Evolutionary conservation across 177 flowering plant species (phyloP), one percentile per base, ranked within the genome.

Genomic region (Vitis hybrid): DNA sequence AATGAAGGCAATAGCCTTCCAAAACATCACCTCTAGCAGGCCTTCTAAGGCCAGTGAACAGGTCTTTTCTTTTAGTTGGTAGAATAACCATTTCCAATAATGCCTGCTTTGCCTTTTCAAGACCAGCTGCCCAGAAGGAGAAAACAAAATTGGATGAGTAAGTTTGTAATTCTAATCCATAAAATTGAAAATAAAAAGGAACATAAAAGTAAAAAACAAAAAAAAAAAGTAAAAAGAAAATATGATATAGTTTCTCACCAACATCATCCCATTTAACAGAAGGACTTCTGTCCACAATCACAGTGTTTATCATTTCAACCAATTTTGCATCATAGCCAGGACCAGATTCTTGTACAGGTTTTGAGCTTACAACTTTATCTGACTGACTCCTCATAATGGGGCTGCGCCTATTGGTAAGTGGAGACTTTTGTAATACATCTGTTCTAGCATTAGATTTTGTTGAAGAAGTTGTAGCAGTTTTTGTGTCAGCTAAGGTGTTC

Each of bases 231-330:
- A 29, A 33, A 3, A 8, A 45, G 16, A 1, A 48, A 22, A 2
- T 20, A 53, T n/a, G 20, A 12, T 10, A 66, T 13, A 39, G 22
- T 20, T 26, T 59, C 92, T 82, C 64, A 96, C 99, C 98, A 73
- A 96, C 90, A 85, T 96, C 98, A 31, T 90, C 94, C 98, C 99
- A 96, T 76, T 90, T 94, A 70, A 96, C 91, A 65, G 99, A 89
- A 72, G 97, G 99, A 78, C 98, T 92, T 80, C 88, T 84, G 74
- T 96, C 99, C 65, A 96, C 88, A 51, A 96, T 94, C 16, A 81
- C 84, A 61, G 89, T 83, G 70, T 90, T 90, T 80, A 96, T 92
- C 95, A 94, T 90, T 70, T 94, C 98, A 68, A 90, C 89, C 78
- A 96, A 74, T 76, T 94, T 94, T 60, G 83, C 64, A 71, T 93